These are phyloP conservation scores for Aureobasidium sp. DNA, from an alignment of 2,329 filamentous ascomycete species.

Conservation along the genomic window DNA sequence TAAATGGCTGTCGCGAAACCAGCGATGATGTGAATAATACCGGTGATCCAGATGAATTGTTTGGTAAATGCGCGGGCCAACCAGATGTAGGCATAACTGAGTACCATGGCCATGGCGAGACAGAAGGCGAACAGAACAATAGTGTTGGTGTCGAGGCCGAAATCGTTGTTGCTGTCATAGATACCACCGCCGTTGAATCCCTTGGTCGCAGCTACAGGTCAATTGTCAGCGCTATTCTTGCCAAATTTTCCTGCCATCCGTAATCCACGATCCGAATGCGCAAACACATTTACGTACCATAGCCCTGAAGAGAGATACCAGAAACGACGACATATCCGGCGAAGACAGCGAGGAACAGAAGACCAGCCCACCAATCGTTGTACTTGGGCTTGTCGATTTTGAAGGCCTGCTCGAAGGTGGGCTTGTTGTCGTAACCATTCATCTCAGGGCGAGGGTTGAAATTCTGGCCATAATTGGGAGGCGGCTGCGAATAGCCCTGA, in stretches of 20 bases:
- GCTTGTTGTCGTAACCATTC: slow-evolving; percentile 35
- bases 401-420: slow-evolving; percentile 70
- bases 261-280: background rate
- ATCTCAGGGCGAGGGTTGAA: slow-evolving; percentile 21
- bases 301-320: slow-evolving; percentile 66
- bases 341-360: slow-evolving; percentile 65
- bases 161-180: slow-evolving; percentile 58
- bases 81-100: slow-evolving; percentile 72
- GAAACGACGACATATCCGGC: slow-evolving; percentile 69
- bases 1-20: slow-evolving; percentile 81
- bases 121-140: slow-evolving; percentile 77
- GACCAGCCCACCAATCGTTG: slow-evolving; percentile 82
- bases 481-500: slow-evolving; percentile 20
- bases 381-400: slow-evolving; percentile 75
- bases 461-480: slow-evolving; percentile 32
- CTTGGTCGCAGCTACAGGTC: slow-evolving; percentile 42
- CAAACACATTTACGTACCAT: slow-evolving; percentile 32
- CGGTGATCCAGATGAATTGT: slow-evolving; percentile 85
- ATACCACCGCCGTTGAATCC: slow-evolving; percentile 62
- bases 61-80: slow-evolving; percentile 56
- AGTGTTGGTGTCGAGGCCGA: slow-evolving; percentile 71
- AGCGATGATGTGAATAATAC: slow-evolving; percentile 77
- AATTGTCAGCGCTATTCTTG: background rate
- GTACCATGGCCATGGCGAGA: slow-evolving; percentile 61
- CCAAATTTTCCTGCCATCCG: background rate